Percentiles rank a stretch among this genome's conserved stretches.
phyloP scores from a whole-genome alignment of 2,329 filamentous ascomycete species.

The Colletotrichum echinochloae region DNA sequence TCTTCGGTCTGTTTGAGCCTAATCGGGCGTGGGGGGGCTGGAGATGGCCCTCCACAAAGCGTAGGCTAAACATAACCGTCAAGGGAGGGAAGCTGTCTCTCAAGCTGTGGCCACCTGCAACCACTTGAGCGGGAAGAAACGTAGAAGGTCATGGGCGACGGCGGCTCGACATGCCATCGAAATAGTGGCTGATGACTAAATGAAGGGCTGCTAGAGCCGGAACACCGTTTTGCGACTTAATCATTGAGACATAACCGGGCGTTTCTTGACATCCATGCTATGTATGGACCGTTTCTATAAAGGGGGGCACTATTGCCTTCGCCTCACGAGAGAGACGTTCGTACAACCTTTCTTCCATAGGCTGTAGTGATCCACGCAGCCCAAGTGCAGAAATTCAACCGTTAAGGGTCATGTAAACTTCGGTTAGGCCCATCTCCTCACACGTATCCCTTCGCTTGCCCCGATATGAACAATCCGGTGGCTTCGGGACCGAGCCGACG shows the following conservation, averaged over 20 bases:
- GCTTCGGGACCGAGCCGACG: constrained; percentile 14
- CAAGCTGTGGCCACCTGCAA: background rate
- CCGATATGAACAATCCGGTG: constrained; percentile 8
- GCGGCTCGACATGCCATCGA: constrained; percentile 43
- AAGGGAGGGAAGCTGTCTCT: background rate
- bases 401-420: constrained; percentile 37
- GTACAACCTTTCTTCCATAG: background rate
- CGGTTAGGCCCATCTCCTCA: constrained; percentile 44
- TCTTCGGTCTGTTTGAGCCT: constrained; percentile 18
- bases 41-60: background rate
- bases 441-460: constrained; percentile 39
- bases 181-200: background rate
- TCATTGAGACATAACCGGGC: constrained; percentile 26
- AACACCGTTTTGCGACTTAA: constrained; percentile 22
- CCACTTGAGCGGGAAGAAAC: constrained; percentile 16
- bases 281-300: constrained; percentile 19
- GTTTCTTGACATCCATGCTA: constrained; percentile 8
- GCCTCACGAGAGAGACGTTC: constrained; percentile 11
- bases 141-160: constrained; percentile 9
- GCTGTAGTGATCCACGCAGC: constrained; percentile 5
- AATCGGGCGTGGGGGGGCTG: background rate
- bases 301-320: constrained; percentile 19
- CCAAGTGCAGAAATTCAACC: constrained; percentile 12
- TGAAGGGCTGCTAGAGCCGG: constrained; percentile 26
- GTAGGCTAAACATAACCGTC: constrained; percentile 2